Evolutionary conservation across 2,329 filamentous ascomycete genomes (phyloP).

Genomic region (Hymenoscyphus repandus): DNA sequence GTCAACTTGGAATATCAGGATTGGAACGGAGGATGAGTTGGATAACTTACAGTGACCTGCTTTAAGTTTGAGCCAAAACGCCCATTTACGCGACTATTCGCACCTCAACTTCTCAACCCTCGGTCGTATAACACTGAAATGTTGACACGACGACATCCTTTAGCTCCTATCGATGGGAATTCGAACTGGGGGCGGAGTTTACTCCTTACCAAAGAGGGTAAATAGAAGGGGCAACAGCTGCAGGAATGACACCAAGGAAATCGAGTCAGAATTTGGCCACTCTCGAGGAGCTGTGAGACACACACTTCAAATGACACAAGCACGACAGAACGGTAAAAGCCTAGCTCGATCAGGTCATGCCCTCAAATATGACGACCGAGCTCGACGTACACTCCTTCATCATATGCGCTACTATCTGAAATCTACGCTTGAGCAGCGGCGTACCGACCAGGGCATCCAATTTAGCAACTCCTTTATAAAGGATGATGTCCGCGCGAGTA

Average conservation of each 20-base stretch:
- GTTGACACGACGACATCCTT: neutral
- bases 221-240: neutral
- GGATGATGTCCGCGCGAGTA: neutral
- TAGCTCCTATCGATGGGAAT: neutral
- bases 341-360: neutral
- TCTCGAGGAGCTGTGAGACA: neutral
- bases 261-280: neutral
- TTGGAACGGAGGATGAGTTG: too few relatives aligned
- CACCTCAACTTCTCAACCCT: too few relatives aligned
- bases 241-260: neutral
- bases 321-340: too few relatives aligned
- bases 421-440: neutral
- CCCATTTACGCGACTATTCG: too few relatives aligned
- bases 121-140: too few relatives aligned
- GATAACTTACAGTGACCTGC: too few relatives aligned
- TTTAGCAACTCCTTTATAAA: neutral
- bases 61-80: too few relatives aligned
- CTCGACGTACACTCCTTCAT: neutral
- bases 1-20: too few relatives aligned
- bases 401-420: neutral
- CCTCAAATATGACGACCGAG: neutral
- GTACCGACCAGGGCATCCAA: neutral
- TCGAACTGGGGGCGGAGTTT: neutral
- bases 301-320: too few relatives aligned
- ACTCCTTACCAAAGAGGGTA: neutral